Evolutionary conservation across 1,284 basidiomycete genomes (phyloP).

Genomic region (Pholiota adiposa): DNA sequence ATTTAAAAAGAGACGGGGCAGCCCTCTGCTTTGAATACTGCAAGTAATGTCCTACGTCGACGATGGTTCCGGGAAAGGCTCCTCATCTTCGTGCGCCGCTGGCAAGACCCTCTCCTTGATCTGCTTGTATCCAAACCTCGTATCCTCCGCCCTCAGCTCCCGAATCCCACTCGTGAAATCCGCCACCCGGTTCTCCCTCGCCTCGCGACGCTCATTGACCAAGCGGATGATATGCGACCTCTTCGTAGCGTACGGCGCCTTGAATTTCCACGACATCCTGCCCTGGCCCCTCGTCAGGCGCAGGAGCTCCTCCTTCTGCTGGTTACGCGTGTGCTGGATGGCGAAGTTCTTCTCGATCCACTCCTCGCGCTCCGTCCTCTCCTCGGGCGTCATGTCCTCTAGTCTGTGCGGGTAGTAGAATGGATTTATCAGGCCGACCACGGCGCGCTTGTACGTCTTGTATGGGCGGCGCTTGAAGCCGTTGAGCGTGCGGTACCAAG

Average conservation of each 20-base stretch:
- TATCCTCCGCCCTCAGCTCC: constrained; percentile 41
- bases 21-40: not conserved
- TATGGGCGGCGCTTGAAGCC: constrained; percentile 39
- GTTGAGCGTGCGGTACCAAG: constrained; percentile 35
- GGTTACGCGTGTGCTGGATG: constrained; percentile 43
- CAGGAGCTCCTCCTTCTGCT: constrained; percentile 49
- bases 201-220: constrained; percentile 57
- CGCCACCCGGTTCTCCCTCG: constrained; percentile 57
- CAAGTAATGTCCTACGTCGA: not conserved
- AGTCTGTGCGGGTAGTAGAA: constrained; percentile 88
- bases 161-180: constrained; percentile 49
- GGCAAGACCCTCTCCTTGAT: constrained; percentile 18
- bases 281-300: constrained; percentile 50
- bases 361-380: constrained; percentile 57
- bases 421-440: constrained; percentile 87
- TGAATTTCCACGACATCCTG: constrained; percentile 50
- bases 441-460: constrained; percentile 82
- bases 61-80: not conserved
- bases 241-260: constrained; percentile 41
- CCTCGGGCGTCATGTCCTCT: constrained; percentile 70
- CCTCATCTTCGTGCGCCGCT: too few species aligned
- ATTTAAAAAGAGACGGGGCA: not conserved
- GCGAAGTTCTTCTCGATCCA: constrained; percentile 66
- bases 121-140: constrained; percentile 31
- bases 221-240: constrained; percentile 49